Evolutionary conservation across 1,284 basidiomycete genomes (phyloP), one percentile per base, ranked within the genome.

Genomic region (Malassezia japonica): DNA sequence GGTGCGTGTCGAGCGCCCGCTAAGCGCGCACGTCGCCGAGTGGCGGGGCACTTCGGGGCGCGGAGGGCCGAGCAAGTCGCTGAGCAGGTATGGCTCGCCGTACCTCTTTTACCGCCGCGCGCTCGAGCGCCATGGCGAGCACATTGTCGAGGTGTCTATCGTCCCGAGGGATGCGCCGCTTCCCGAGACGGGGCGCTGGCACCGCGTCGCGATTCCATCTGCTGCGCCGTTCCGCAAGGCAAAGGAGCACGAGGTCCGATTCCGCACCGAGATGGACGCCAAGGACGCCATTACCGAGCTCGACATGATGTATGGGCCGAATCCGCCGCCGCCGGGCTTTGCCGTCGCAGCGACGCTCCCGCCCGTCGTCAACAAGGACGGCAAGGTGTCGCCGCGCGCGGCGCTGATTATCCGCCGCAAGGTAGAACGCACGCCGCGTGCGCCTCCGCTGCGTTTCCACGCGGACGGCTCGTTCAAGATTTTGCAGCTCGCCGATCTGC

Each of bases 1-100:
- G 89, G 87, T 92, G 1, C 80, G 83, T 18, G 83, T 91, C 7
- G 80, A 81, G 18, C 78, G 82, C 16, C 83, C 90, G 70, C 74
- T 92, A 28, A 87, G 88, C 67, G 67, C 76, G 36, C 79, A 85
- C 62, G 76, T 79, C 4, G 83, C 60, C 9, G 43, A 55, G 32
- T 24, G 48, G n/a, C 57, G 57, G 35, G 53, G 49, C 8, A 48
- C 46, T 3, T 43, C 45, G 1, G 50, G 48, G 0, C 53, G 59
- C 12, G 50, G 50, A 29, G 39, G 55, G 1, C 15, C 27, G 38
- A 55, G 51, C 24, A 28, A 37, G 29, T 15, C 27, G 15, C 42
- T 67, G 2, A 60, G 55, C 56, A 16, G 53, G 42, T 31, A 56
- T 61, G 33, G 62, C 59, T 7, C 57, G 35, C 57, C 59, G 10